A percentile compares a stretch with the other conserved stretches of the same genome.
phyloP scores from a whole-genome alignment of 129 eudicot genomes.

The Flaveria brownii region DNA sequence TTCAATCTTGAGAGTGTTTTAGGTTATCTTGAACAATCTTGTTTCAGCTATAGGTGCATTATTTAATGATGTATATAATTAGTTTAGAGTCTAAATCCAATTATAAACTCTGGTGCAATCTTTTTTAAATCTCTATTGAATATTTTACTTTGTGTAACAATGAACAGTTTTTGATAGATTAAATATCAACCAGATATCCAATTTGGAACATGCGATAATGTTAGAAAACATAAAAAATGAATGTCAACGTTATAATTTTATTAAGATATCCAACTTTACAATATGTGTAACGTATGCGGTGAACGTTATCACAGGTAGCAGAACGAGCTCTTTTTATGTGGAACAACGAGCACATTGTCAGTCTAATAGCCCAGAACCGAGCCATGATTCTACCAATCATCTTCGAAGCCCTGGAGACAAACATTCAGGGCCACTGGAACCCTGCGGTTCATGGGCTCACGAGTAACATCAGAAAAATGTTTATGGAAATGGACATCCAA shows the following conservation, averaged over 20 bases:
- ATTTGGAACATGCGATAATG: not conserved
- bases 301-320: slow-evolving; percentile 54
- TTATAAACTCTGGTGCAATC: not conserved
- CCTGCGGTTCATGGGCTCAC: slow-evolving; percentile 80
- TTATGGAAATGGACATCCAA: slow-evolving; percentile 67
- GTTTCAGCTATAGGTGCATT: not conserved
- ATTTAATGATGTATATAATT: not conserved
- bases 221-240: not conserved
- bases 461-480: slow-evolving; percentile 74
- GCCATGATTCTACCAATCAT: slow-evolving; percentile 64
- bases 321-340: slow-evolving; percentile 86
- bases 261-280: not conserved
- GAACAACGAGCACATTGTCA: slow-evolving; percentile 73
- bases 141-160: not conserved
- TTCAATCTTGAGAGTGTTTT: not conserved
- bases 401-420: slow-evolving; percentile 72
- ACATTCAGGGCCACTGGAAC: slow-evolving; percentile 82
- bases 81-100: not conserved
- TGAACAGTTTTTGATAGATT: not conserved
- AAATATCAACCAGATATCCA: not conserved
- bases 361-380: slow-evolving; percentile 66
- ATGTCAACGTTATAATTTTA: not conserved
- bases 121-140: not conserved
- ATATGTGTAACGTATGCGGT: not conserved
- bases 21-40: not conserved